Base-by-base conservation (phyloP, 306 rosid species). In the Cucurbita pepo region DNA sequence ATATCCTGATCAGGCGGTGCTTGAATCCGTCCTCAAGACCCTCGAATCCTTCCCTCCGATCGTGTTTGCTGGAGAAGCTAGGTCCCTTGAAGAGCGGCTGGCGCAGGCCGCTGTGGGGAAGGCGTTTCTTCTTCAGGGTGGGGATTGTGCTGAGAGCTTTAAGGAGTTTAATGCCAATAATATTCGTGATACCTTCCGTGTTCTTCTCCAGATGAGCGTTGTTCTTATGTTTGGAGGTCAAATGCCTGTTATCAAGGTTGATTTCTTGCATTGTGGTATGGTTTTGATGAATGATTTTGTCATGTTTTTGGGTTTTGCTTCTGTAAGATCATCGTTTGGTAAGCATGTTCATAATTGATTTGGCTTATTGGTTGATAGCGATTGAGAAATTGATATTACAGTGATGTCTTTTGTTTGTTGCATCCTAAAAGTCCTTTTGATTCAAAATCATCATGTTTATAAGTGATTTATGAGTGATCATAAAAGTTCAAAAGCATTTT, bases 131-230 rank as follows among this genome's bases (percentile, higher is more conserved):
- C 83, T 82, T 25, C 86, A 79, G 61, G 86, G 83, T 25, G 86
- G 86, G 16, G 86, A 82, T 58, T 82, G 85, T 34, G 82, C 85
- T 18, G 85, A 82, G 82, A 82, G 85, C 69, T 82, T 82, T 79
- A 78, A 82, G 72, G 85, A 82, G 60, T 82, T 82, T 72, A 75
- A 82, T 41, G 85, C 80, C 77, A 82, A 82, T 43, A 82, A 78
- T 44, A 82, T 82, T 51, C 79, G 85, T 76, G 85, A 82, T 50
- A 82, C 85, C 7, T 82, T 82, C 47, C 77, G 85, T 40, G 67
- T 82, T 75, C 65, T 82, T 48, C 82, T 82, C 4, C 85, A 82
- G 77, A 82, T 82, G 85, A 14, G 85, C 8, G 82, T 75, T 4
- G 85, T 82, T 40, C 80, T 82, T 25, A 82, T 78, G 85, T 82